Base-by-base conservation (phyloP, 1,284 basidiomycete species). In the Grifola frondosa region DNA sequence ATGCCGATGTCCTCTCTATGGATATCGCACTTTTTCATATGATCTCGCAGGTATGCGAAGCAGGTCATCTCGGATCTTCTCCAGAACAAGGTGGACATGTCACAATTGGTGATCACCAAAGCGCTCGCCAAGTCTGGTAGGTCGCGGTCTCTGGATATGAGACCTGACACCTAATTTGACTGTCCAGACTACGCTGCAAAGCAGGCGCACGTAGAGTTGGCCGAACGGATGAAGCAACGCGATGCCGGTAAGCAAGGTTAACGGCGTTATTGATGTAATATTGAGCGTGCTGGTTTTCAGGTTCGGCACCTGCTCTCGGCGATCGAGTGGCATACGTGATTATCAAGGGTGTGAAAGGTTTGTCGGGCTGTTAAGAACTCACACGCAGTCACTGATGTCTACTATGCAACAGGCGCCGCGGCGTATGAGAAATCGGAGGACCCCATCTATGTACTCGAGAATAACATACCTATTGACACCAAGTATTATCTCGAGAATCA, bases 241-340 rank as follows among this genome's bases (percentile, higher is more conserved):
- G 94, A 98, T 64, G 93, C 94, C 35, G 92, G 89, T 77, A 53
- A 32, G n/a, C n/a, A n/a, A n/a, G 65, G 53, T 6, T 9, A 21
- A 17, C 26, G 16, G 28, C 11, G 28, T 37, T 36, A 16, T 16
- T 30, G 11, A 8, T 19, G 6, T 8, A 10, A 3, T 21, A 17
- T 8, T 32, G 29, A 13, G 10, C 3, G 13, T 30, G 4, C 15
- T 30, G n/a, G 20, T 21, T n/a, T 9, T 16, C 48, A 81, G 84
- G 88, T 45, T 97, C 94, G 50, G 94, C 94, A 0, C 94, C 94
- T 20, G 84, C 89, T 16, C 70, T 97, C 8, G 94, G 94, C 49
- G 94, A 98, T 64, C 93, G 94, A 65, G 95, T 97, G 1, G 94
- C 94, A 2, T 97, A 97, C 70, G 95, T 97, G 25, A 97, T 98